Evolutionary conservation across 495 filamentous ascomycete species (phyloP), one percentile per base, ranked within the genome.

Genomic region (Penicillium cosmopolitanum): DNA sequence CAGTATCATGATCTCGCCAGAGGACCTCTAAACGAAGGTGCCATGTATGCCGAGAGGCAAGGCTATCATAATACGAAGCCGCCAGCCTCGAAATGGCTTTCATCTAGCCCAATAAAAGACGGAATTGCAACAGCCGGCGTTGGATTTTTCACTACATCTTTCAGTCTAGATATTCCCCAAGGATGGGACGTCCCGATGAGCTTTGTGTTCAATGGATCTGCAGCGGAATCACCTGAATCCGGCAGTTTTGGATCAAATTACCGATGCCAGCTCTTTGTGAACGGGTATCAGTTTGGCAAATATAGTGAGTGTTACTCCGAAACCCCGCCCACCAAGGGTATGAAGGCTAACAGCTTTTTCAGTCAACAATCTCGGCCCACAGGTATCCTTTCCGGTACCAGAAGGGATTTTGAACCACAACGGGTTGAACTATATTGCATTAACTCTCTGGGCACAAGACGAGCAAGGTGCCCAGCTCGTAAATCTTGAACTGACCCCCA

Each of bases 1-100:
- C 63, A 83, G 18, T 89, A 88, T 69, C 38, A 58, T 0, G 89
- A 92, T 67, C 67, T 74, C 10, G 69, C 70, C 2, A 82, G 88
- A 28, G 88, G 88, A 9, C 89, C 87, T 7, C 59, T 90, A 35
- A 93, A 92, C 60, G 89, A 92, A 72, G 88, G 88, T 31, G 85
- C 81, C 1, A 60, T 89, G 33, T 89, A 73, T 47, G 80, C 82
- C 7, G 89, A 91, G 62, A 73, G 89, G 15, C 81, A 86, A 62
- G 88, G 87, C 1, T 88, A 71, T 60, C 85, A 89, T 59, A 78
- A 85, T 12, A 88, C 87, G 0, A 68, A 69, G 11, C 77, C 85
- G 33, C 84, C 85, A 11, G 75, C 50, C n/a, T 35, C 62, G 4
- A 57, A 61, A 7, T 87, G 81, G 77, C 58, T 51, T 15, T 10